Conservation (phyloP, 164 flowering plant genomes). For the Nymphaea colorata region DNA sequence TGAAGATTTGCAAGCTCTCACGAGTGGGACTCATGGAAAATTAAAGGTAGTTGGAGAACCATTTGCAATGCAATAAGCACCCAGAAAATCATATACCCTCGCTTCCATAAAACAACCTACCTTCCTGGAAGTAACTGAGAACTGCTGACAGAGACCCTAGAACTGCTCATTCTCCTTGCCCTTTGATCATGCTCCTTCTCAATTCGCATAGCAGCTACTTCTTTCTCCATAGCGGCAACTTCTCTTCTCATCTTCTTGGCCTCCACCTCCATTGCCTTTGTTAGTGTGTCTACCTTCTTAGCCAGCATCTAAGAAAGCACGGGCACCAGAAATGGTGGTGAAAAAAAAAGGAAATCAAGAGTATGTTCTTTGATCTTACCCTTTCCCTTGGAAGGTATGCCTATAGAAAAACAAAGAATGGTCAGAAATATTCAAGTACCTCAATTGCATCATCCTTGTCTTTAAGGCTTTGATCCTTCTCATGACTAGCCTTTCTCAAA, state of each 20-base stretch:
- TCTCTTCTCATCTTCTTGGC: constrained; percentile 97
- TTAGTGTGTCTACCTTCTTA: constrained; percentile 89
- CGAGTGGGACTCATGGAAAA: no score
- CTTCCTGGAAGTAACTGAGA: constrained; percentile 80
- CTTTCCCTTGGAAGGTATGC: no score
- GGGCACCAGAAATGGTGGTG: background rate
- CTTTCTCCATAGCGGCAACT: constrained; percentile 93
- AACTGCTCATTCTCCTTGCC: constrained; percentile 49
- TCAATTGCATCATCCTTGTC: constrained; percentile 98
- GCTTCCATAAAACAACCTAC: constrained; percentile 18
- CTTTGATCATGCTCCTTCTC: constrained; percentile 84
- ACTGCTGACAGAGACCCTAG: constrained; percentile 43
- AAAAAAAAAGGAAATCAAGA: background rate
- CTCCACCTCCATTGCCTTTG: constrained; percentile 97
- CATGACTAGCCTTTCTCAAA: constrained; percentile 84
- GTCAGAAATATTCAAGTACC: constrained; percentile 21
- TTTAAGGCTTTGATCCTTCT: constrained; percentile 96
- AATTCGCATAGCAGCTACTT: constrained; percentile 84
- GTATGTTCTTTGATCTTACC: constrained; percentile 2
- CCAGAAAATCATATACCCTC: no score
- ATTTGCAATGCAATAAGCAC: no score
- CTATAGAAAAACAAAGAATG: no score
- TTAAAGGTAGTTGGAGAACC: no score
- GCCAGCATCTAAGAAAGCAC: constrained; percentile 62
- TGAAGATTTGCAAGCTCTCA: no score